phyloP scores from a whole-genome alignment of 805 yeast genomes.

The Tetrapisispora iriomotensis region DNA sequence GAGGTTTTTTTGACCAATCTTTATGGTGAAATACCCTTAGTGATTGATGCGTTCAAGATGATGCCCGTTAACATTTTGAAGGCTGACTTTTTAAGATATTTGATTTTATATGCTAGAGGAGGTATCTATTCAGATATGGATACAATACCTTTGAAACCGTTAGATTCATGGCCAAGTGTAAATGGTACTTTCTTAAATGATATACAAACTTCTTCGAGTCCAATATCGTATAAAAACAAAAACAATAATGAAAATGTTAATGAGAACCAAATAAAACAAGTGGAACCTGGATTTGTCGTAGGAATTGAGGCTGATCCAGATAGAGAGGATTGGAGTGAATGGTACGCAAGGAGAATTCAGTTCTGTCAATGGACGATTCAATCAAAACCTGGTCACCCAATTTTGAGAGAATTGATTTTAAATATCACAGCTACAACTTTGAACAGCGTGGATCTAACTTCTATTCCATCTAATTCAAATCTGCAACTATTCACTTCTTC shows the following conservation, averaged over 20 bases:
- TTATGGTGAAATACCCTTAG: conserved; percentile 65
- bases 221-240: conserved; percentile 13
- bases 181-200: conserved; percentile 19
- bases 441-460: conserved; percentile 17
- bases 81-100: conserved; percentile 90
- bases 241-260: neutral
- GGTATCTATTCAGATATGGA: conserved; percentile 92
- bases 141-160: conserved; percentile 63
- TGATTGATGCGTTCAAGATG: conserved; percentile 59
- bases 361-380: conserved; percentile 96
- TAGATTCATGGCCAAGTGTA: conserved; percentile 64
- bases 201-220: conserved; percentile 9
- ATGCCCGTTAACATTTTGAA: conserved; percentile 76
- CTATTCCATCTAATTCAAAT: neutral
- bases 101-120: conserved; percentile 80
- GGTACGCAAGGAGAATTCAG: conserved; percentile 89
- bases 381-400: conserved; percentile 83
- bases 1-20: conserved; percentile 44
- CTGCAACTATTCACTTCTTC: neutral
- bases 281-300: conserved; percentile 57
- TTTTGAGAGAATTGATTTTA: conserved; percentile 71
- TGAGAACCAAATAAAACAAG: too few relatives aligned
- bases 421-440: conserved; percentile 69
- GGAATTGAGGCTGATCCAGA: conserved; percentile 97
- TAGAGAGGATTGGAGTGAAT: conserved; percentile 81